Conservation (phyloP, 83 land plant genomes). For the Diphasiastrum complanatum region DNA sequence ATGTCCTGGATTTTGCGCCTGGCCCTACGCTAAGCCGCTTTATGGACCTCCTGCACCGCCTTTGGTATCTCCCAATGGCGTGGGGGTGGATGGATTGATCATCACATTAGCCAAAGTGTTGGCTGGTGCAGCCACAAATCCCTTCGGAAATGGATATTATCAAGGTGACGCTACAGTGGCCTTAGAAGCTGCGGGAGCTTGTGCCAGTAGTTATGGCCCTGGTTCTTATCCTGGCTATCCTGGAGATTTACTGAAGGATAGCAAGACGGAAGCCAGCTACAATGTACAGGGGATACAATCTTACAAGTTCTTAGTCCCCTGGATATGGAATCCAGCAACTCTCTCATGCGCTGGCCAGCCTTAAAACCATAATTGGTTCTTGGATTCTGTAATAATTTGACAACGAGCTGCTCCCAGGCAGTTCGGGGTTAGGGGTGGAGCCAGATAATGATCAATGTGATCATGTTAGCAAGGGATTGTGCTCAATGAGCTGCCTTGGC, state of each 20-base stretch:
- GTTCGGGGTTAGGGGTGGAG: too few species aligned
- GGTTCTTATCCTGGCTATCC: constrained; percentile 77
- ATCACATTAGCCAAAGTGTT: background rate
- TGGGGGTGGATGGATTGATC: constrained; percentile 11
- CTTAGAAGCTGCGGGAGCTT: constrained; percentile 73
- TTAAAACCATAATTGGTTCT: too few species aligned
- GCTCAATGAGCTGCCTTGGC: too few species aligned
- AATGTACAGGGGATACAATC: constrained; percentile 62
- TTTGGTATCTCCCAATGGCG: constrained; percentile 44
- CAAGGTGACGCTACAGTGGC: constrained; percentile 62
- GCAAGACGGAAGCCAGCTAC: constrained; percentile 55
- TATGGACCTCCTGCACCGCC: constrained; percentile 57
- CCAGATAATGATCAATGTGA: too few species aligned
- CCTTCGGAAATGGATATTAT: constrained; percentile 41
- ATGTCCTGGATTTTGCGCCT: constrained; percentile 65
- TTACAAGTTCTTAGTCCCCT: constrained; percentile 58
- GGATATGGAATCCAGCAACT: constrained; percentile 64
- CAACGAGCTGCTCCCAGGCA: too few species aligned
- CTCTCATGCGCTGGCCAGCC: constrained; percentile 39
- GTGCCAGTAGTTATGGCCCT: constrained; percentile 59
- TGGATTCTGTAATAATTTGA: too few species aligned
- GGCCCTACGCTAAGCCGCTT: constrained; percentile 59
- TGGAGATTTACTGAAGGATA: constrained; percentile 44
- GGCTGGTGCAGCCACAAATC: constrained; percentile 49
- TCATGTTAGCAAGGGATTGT: too few species aligned